These are phyloP conservation scores for Austroboletus niveus DNA, from an alignment of 1,284 basidiomycete species.

Conservation along the genomic window DNA sequence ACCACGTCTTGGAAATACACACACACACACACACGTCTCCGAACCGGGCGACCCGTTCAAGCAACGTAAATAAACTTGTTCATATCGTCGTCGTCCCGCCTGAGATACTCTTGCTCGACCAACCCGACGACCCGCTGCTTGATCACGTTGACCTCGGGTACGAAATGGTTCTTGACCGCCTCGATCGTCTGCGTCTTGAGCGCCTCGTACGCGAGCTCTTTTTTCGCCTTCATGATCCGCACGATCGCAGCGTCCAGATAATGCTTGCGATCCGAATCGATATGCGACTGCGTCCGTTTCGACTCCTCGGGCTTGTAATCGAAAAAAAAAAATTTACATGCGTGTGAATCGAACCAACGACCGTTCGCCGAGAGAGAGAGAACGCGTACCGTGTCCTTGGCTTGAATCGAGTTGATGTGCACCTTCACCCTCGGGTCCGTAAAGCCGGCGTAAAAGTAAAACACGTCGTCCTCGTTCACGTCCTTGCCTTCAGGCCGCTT, in stretches of 20 bases:
- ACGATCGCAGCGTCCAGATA: constrained; percentile 93
- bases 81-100: constrained; percentile 69
- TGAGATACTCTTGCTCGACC: constrained; percentile 86
- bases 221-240: constrained; percentile 90
- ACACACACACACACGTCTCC: no score
- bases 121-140: constrained; percentile 81
- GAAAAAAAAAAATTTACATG: background rate
- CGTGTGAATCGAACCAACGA: no score
- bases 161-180: constrained; percentile 78
- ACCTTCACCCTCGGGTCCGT: constrained; percentile 78
- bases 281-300: constrained; percentile 76
- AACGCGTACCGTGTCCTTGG: constrained; percentile 51
- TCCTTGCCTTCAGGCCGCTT: constrained; percentile 83
- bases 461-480: constrained; percentile 69
- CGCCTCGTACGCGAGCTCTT: constrained; percentile 75
- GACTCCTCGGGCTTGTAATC: constrained; percentile 78
- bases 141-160: constrained; percentile 71
- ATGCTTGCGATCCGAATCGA: constrained; percentile 84
- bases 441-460: constrained; percentile 83
- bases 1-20: no score
- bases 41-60: background rate
- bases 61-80: constrained; percentile 80
- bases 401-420: constrained; percentile 96
- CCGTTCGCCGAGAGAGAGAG: no score
- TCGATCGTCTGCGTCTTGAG: constrained; percentile 79